Percentiles rank a stretch among this genome's conserved stretches.
Evolutionary conservation across 306 rosid genomes (phyloP).

Genomic region (Vigna hirtella): DNA sequence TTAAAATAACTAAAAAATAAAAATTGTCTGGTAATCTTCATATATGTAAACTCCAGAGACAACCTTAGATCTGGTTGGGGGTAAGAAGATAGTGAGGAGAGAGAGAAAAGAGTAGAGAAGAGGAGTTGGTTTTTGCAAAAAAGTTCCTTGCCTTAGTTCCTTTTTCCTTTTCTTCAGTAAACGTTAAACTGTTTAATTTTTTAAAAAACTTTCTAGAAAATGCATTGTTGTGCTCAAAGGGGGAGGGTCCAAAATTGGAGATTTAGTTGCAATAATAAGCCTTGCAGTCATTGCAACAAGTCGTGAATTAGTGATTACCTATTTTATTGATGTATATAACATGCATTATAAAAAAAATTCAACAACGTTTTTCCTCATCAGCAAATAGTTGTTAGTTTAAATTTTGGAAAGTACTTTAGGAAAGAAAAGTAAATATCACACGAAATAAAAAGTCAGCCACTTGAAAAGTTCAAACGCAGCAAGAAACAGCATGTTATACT

Average conservation of each 20-base stretch:
- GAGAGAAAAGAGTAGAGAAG: neutral
- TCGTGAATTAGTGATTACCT: constrained; percentile 3
- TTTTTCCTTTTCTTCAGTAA: neutral
- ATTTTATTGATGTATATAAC: constrained; percentile 21
- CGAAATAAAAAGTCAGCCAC: neutral
- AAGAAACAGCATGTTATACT: neutral
- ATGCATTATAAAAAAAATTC: neutral
- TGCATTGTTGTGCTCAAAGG: neutral
- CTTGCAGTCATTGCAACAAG: neutral
- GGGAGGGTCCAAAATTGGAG: neutral
- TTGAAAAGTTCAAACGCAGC: constrained; percentile 5
- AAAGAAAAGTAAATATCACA: constrained; percentile 18
- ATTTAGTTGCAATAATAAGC: neutral
- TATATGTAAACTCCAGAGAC: neutral
- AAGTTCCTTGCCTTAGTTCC: neutral
- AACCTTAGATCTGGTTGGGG: neutral
- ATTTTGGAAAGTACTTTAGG: constrained; percentile 22
- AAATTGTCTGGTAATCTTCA: neutral
- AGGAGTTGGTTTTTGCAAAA: neutral
- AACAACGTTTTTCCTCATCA: neutral
- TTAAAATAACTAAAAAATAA: neutral
- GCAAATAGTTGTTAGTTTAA: constrained; percentile 4
- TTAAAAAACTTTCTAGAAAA: neutral
- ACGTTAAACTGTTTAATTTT: neutral
- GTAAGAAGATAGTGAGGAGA: neutral